Evolutionary conservation across 768 basidiomycete genomes (phyloP), one percentile per base, ranked within the genome.

Genomic region (Calvatia gigantea): DNA sequence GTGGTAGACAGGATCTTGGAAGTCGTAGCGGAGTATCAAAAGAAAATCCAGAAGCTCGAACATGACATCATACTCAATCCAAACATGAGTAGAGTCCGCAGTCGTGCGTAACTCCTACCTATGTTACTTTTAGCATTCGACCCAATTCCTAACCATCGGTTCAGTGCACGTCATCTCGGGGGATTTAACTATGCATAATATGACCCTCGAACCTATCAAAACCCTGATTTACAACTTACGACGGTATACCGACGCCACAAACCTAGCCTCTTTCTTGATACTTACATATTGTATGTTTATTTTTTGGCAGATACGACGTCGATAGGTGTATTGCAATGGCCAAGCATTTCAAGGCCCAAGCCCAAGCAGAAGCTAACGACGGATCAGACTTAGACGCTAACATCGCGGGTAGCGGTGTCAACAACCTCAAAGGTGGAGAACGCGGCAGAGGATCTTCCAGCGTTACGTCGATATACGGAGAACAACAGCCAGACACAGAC

Each of bases 81-180:
- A 1, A 76, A 74, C 47, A 81, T 88, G 75, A 69, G 74, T 55
- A 79, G 78, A 28, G 84, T 89, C 19, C 77, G 84, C 15, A 75
- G 72, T 41, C 64, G 85, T 87, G 62, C 43, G 83, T 69, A 17
- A 21, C 23, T 59, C 8, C 47, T 41, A 9, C 43, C 50, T 42
- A 12, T 33, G 17, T n/a, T n/a, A n/a, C n/a, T n/a, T n/a, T n/a
- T n/a, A n/a, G n/a, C n/a, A n/a, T n/a, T n/a, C n/a, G n/a, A n/a
- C n/a, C n/a, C n/a, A n/a, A n/a, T n/a, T n/a, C n/a, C n/a, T n/a
- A n/a, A n/a, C n/a, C n/a, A n/a, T n/a, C n/a, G n/a, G n/a, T n/a
- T n/a, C 31, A 86, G 86, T 89, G 50, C 87, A 90, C 64, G 84
- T 90, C 51, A 71, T 89, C 11, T 85, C 85, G 29, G 86, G 86